Conservation (phyloP, 192 early-diverging fungal genomes). For the Phycomyces blakesleeanus region DNA sequence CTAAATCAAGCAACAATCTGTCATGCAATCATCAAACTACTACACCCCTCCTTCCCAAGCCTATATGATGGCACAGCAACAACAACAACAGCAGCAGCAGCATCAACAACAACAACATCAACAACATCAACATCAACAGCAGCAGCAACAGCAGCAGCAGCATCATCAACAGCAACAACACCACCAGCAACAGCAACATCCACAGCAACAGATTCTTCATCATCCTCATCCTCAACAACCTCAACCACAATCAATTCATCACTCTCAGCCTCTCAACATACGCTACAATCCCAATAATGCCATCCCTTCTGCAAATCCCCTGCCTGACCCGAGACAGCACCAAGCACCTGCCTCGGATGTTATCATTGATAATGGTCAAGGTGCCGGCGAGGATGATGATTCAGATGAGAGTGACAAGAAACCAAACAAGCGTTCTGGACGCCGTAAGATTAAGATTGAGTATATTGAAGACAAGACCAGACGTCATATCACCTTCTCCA, state of each 20-base stretch:
- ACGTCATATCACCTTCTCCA: slow-evolving; percentile 92
- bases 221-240: background rate
- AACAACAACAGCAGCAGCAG: background rate
- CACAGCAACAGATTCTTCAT: no score
- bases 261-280: background rate
- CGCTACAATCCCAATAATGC: background rate
- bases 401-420: slow-evolving; percentile 58
- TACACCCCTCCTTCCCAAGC: background rate
- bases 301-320: background rate
- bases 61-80: background rate
- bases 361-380: slow-evolving; percentile 14
- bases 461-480: slow-evolving; percentile 92
- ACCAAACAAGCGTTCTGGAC: slow-evolving; percentile 66
- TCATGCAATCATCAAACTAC: slow-evolving; percentile 1
- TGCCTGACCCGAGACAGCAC: background rate
- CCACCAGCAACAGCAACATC: background rate
- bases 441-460: slow-evolving; percentile 95
- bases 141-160: background rate
- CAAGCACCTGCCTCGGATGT: background rate
- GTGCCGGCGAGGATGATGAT: slow-evolving; percentile 63
- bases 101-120: background rate
- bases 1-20: background rate
- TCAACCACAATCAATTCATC: background rate
- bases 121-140: background rate
- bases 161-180: no score